These are phyloP conservation scores for Stemphylium lycopersici DNA, from an alignment of 2,329 filamentous ascomycete species.

Conservation along the genomic window DNA sequence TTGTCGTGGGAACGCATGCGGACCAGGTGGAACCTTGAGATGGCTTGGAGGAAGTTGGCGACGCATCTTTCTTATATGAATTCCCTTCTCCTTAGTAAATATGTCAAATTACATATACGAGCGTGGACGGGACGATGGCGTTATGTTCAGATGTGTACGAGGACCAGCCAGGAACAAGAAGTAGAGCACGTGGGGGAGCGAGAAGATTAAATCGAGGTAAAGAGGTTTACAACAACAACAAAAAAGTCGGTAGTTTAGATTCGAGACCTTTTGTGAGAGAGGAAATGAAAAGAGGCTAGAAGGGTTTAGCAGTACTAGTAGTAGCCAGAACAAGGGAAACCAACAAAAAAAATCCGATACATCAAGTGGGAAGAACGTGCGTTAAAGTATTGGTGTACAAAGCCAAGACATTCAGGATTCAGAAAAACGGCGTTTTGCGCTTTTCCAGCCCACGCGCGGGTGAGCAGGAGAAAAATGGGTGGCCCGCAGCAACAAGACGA, in stretches of 20 bases:
- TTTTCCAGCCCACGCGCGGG: not conserved
- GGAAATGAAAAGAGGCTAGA: slow-evolving; percentile 5
- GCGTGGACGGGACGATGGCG: slow-evolving; percentile 10
- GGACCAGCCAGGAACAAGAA: slow-evolving; percentile 26
- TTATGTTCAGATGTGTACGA: slow-evolving; percentile 7
- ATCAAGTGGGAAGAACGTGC: slow-evolving; percentile 37
- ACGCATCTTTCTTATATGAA: slow-evolving; percentile 31
- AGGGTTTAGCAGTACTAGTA: slow-evolving; percentile 1
- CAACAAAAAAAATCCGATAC: slow-evolving; percentile 10
- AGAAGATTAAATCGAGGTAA: slow-evolving; percentile 24
- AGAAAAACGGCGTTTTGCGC: not conserved
- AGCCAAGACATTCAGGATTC: slow-evolving; percentile 24
- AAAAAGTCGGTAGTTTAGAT: not conserved
- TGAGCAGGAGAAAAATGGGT: not conserved
- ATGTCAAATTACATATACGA: slow-evolving; percentile 30
- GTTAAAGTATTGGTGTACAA: slow-evolving; percentile 40
- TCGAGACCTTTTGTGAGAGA: slow-evolving; percentile 1
- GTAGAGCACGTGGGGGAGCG: slow-evolving; percentile 10
- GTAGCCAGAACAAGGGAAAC: slow-evolving; percentile 10
- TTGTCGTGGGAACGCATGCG: slow-evolving; percentile 37
- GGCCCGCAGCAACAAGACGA: not conserved
- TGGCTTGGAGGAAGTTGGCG: slow-evolving; percentile 44
- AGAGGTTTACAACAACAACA: not conserved
- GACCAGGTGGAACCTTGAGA: slow-evolving; percentile 40
- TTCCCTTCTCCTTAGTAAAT: not conserved